These are phyloP conservation scores for Syncephalastrum monosporum DNA, from an alignment of 371 early-diverging fungal species.

Conservation along the genomic window DNA sequence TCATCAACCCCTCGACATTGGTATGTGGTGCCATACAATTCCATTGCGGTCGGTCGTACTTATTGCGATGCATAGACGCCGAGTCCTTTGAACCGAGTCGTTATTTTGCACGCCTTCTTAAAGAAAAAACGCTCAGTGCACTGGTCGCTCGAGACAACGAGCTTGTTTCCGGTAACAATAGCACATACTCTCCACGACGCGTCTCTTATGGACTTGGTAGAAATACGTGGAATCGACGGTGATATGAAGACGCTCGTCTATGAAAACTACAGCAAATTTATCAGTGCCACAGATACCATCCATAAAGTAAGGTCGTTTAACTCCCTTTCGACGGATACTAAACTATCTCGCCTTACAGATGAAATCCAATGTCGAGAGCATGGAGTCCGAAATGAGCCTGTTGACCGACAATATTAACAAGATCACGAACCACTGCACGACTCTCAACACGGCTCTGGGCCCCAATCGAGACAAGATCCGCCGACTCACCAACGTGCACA, in stretches of 20 bases:
- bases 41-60: neutral
- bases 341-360: slow-evolving; percentile 43
- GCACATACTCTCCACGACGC: too few relatives aligned
- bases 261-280: slow-evolving; percentile 95
- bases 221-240: slow-evolving; percentile 88
- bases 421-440: slow-evolving; percentile 56
- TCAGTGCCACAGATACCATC: slow-evolving; percentile 91
- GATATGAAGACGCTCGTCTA: slow-evolving; percentile 96
- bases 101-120: slow-evolving; percentile 69
- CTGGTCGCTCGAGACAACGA: slow-evolving; percentile 74
- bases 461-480: slow-evolving; percentile 72
- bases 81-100: slow-evolving; percentile 72
- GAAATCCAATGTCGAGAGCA: slow-evolving; percentile 73
- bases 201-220: slow-evolving; percentile 25
- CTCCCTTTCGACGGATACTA: neutral
- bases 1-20: slow-evolving; percentile 31
- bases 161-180: slow-evolving; percentile 59
- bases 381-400: slow-evolving; percentile 76
- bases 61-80: slow-evolving; percentile 43
- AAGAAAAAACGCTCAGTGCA: slow-evolving; percentile 65
- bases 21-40: slow-evolving; percentile 12
- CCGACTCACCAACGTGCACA: slow-evolving; percentile 75
- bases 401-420: slow-evolving; percentile 69
- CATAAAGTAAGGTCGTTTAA: slow-evolving; percentile 46
- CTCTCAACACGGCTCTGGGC: slow-evolving; percentile 60